phyloP scores from a whole-genome alignment of 1,139 yeast genomes.

The Candida pseudocylindracea region DNA sequence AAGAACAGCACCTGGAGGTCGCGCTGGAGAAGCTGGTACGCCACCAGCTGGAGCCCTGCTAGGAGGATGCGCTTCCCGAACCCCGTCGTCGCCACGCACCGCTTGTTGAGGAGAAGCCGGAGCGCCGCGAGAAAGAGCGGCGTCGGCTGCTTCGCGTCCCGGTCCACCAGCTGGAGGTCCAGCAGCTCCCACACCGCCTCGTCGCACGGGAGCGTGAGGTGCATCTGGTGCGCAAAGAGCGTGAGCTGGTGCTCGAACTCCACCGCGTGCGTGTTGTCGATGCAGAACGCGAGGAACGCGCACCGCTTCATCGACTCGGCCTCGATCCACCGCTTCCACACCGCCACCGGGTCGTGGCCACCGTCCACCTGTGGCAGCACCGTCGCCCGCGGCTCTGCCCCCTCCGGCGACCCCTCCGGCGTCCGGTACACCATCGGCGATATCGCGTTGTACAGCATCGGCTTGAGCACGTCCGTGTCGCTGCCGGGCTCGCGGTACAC shows the following conservation, averaged over 20 bases:
- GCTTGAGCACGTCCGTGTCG: not conserved
- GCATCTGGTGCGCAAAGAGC: constrained; percentile 49
- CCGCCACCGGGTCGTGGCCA: constrained; percentile 6
- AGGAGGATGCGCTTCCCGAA: constrained; percentile 6
- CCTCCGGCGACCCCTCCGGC: not conserved
- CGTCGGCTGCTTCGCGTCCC: not conserved
- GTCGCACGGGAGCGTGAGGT: constrained; percentile 46
- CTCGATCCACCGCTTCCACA: constrained; percentile 42
- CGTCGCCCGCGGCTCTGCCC: not conserved
- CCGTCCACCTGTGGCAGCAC: too few species aligned
- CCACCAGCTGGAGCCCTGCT: constrained; percentile 4
- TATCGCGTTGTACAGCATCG: not conserved
- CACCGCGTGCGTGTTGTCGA: constrained; percentile 63
- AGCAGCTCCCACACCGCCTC: constrained; percentile 48
- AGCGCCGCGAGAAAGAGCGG: constrained; percentile 14
- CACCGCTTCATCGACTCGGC: constrained; percentile 59
- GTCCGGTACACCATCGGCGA: not conserved
- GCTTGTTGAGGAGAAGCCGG: not conserved
- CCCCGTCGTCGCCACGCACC: too few species aligned
- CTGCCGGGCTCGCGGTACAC: too few species aligned
- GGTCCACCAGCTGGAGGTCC: constrained; percentile 4
- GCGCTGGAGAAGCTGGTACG: constrained; percentile 5
- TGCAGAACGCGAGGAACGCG: constrained; percentile 59
- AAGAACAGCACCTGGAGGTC: constrained; percentile 4
- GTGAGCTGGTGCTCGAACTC: constrained; percentile 57